Conservation (phyloP, 208 protist species). For the Acanthamoeba sp. region DNA sequence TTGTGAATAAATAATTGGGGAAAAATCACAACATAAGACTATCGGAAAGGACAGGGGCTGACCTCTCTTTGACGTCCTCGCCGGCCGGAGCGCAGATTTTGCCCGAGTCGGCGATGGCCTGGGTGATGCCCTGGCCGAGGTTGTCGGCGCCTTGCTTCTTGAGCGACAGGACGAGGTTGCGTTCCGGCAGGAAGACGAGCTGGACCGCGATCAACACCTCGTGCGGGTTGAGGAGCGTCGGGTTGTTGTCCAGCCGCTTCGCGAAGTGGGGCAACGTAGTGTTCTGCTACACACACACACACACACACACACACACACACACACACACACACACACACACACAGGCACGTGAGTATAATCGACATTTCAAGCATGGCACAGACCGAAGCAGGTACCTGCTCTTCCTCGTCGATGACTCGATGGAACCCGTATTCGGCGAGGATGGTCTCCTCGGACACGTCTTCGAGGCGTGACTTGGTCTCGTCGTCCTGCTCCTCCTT, state of each 20-base stretch:
- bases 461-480: slow-evolving; percentile 23
- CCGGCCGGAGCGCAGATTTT: slow-evolving; percentile 50
- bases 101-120: slow-evolving; percentile 4
- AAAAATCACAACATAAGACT: background rate
- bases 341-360: too few species aligned
- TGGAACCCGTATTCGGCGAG: slow-evolving; percentile 31
- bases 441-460: background rate
- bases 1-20: background rate
- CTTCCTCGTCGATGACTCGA: slow-evolving; percentile 14
- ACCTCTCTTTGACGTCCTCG: slow-evolving; percentile 8
- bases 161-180: background rate
- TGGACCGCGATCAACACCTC: slow-evolving; percentile 53
- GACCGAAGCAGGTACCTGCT: background rate
- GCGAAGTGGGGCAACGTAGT: slow-evolving; percentile 26
- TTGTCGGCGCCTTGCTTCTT: background rate
- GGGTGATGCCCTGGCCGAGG: slow-evolving; percentile 16
- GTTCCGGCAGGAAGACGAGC: slow-evolving; percentile 35
- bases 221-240: slow-evolving; percentile 33
- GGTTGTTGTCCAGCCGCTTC: slow-evolving; percentile 47
- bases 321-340: background rate
- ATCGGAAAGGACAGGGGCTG: background rate
- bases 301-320: background rate
- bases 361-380: background rate
- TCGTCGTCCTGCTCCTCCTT: slow-evolving; percentile 64
- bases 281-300: background rate